Evolutionary conservation across 768 basidiomycete species (phyloP).

Genomic region (Mycena maculata): DNA sequence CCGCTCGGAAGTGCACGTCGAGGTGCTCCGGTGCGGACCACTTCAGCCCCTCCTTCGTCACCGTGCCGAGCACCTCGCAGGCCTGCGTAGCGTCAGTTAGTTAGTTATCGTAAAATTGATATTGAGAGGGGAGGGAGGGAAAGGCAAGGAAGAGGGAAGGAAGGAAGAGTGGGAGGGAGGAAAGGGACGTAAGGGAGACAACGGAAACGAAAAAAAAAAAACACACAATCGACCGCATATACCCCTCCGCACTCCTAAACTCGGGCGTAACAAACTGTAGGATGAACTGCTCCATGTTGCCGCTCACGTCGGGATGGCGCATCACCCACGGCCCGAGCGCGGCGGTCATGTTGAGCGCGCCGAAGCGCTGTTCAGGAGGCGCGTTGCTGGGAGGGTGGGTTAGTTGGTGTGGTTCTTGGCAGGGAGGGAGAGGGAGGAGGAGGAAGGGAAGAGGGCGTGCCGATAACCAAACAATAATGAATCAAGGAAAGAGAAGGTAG

Average conservation of each 20-base stretch:
- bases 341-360: constrained; percentile 86
- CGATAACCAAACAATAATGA: too few relatives aligned
- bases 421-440: too few relatives aligned
- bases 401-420: too few relatives aligned
- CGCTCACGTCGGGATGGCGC: constrained; percentile 84
- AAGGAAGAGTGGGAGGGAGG: too few relatives aligned
- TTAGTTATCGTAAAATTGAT: constrained; percentile 3
- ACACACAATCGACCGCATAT: constrained; percentile 85
- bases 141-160: too few relatives aligned
- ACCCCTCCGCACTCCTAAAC: constrained; percentile 73
- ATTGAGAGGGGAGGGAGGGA: constrained; percentile 2
- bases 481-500: too few relatives aligned
- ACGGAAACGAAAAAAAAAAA: too few relatives aligned
- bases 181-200: too few relatives aligned
- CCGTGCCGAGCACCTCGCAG: constrained; percentile 81
- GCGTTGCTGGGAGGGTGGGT: constrained; percentile 48
- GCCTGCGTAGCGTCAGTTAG: constrained; percentile 61
- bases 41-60: constrained; percentile 74
- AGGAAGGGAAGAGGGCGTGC: not conserved
- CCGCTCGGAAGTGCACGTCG: constrained; percentile 70
- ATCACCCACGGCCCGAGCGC: constrained; percentile 84
- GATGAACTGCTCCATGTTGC: constrained; percentile 82
- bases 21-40: constrained; percentile 78
- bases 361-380: constrained; percentile 76
- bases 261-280: constrained; percentile 79